A percentile compares a stretch with the other conserved stretches of the same genome.
These are phyloP conservation scores for Yamadazyma taylorii DNA, from an alignment of 1,139 yeast species.

Conservation along the genomic window DNA sequence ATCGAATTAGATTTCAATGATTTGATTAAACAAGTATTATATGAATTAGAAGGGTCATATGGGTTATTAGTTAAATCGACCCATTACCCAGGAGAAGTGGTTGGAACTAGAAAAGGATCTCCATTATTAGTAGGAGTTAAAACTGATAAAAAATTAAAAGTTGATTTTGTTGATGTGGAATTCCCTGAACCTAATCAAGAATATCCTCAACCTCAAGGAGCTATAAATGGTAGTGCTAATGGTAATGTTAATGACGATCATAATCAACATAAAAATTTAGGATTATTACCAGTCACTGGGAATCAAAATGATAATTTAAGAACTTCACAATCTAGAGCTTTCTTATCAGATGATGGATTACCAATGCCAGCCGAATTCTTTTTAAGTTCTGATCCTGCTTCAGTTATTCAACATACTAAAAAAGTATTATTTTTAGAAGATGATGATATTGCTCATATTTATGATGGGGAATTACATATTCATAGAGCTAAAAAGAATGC, in stretches of 20 bases:
- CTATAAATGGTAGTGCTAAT: constrained; percentile 5
- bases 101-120: constrained; percentile 98
- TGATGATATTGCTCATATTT: constrained; percentile 97
- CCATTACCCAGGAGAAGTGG: constrained; percentile 93
- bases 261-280: constrained; percentile 20
- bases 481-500: constrained; percentile 93
- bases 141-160: constrained; percentile 91
- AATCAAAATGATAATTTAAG: constrained; percentile 57
- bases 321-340: constrained; percentile 91
- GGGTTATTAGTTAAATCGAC: constrained; percentile 90
- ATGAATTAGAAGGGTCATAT: constrained; percentile 96
- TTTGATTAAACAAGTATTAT: constrained; percentile 87
- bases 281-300: constrained; percentile 34
- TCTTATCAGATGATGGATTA: constrained; percentile 84
- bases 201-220: constrained; percentile 9
- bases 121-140: constrained; percentile 97
- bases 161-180: constrained; percentile 97
- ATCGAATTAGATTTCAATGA: constrained; percentile 74
- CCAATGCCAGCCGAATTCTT: constrained; percentile 96
- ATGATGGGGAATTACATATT: constrained; percentile 97
- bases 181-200: constrained; percentile 62
- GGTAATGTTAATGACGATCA: too few species aligned
- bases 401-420: constrained; percentile 97
- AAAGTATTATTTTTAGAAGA: constrained; percentile 95
- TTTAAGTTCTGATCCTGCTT: constrained; percentile 95